Evolutionary conservation across 169 alveolate genomes (phyloP), one percentile per base, ranked within the genome.

Genomic region (Eimeria zaria): DNA sequence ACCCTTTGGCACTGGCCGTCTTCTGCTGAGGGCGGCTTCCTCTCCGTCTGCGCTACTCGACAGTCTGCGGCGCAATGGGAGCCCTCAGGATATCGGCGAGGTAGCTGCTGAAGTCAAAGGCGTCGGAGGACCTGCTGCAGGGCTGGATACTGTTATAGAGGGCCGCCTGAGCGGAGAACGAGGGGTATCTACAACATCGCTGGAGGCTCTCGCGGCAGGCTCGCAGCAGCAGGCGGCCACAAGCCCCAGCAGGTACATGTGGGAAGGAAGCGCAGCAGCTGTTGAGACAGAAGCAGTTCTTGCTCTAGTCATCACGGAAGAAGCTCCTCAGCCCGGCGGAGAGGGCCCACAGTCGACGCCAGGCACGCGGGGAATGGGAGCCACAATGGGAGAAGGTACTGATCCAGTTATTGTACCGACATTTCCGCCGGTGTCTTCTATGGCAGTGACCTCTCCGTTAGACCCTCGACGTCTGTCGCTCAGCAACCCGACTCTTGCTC

Each of bases 381-480:
- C 60, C 41, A 12, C 93, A 30, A 14, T n/a, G 53, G 62, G 24
- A 36, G 93, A 51, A 58, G 69, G 46, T 4, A 14, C 36, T 24
- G 74, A 85, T 41, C 80, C 93, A 27, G 93, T 85, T 1, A 67
- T 62, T 5, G 93, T 85, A 41, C 93, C 93, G 22, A 58, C 74
- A 7, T 85, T 85, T 44, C 93, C 93, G 60, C 93, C 93, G 4
- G 80, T 46, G 18, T 85, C 93, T 41, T 85, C 58, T 62, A 58
- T 62, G 80, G 80, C 81, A 18, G 71, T 85, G 20, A 85, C 93
- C n/a, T 85, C 93, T 24, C 93, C 93, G 2, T 30, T 85, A 53
- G 93, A 85, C 78, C 93, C 93, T 71, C 93, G 93, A 80, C 93
- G 93, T 30, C 12, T 85, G 93, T 58, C 81, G 12, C 81, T 53